These are phyloP conservation scores for Cladosporium oxysporum DNA, from an alignment of 2,329 filamentous ascomycete species.

Conservation along the genomic window DNA sequence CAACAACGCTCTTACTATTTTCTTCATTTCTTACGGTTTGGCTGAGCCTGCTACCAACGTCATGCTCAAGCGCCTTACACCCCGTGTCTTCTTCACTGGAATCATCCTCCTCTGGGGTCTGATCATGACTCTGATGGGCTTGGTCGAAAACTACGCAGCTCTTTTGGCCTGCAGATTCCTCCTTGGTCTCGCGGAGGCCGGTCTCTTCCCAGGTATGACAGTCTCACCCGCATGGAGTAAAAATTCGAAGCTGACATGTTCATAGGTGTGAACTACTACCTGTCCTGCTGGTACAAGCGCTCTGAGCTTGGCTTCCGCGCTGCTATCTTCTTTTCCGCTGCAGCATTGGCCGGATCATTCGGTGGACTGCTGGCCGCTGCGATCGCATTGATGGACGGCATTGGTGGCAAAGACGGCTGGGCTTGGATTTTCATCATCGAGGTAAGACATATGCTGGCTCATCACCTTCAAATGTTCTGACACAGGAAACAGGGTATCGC, in stretches of 20 bases:
- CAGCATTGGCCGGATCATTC: constrained; percentile 76
- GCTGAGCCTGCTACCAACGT: constrained; percentile 80
- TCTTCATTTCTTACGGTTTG: constrained; percentile 81
- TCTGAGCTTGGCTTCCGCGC: constrained; percentile 77
- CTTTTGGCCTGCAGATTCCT: constrained; percentile 53
- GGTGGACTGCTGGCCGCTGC: constrained; percentile 72
- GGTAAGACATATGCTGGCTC: not conserved
- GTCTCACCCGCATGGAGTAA: not conserved
- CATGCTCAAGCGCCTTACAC: constrained; percentile 72
- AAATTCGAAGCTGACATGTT: not conserved
- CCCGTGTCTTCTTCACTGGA: constrained; percentile 70
- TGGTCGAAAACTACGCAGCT: constrained; percentile 31
- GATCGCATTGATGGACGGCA: constrained; percentile 69
- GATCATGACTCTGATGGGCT: constrained; percentile 55
- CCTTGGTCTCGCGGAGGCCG: constrained; percentile 71
- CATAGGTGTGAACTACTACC: constrained; percentile 55
- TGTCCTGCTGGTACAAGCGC: constrained; percentile 77
- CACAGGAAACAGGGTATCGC: constrained; percentile 54
- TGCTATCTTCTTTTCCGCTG: constrained; percentile 81
- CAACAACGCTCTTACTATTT: constrained; percentile 75
- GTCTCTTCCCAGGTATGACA: constrained; percentile 55
- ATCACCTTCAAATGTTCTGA: not conserved
- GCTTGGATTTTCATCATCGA: constrained; percentile 53
- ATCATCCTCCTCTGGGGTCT: constrained; percentile 81
- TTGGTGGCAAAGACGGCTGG: constrained; percentile 51